Evolutionary conservation across 192 early-diverging fungal species (phyloP).

Genomic region (Coemansia nantahalensis): DNA sequence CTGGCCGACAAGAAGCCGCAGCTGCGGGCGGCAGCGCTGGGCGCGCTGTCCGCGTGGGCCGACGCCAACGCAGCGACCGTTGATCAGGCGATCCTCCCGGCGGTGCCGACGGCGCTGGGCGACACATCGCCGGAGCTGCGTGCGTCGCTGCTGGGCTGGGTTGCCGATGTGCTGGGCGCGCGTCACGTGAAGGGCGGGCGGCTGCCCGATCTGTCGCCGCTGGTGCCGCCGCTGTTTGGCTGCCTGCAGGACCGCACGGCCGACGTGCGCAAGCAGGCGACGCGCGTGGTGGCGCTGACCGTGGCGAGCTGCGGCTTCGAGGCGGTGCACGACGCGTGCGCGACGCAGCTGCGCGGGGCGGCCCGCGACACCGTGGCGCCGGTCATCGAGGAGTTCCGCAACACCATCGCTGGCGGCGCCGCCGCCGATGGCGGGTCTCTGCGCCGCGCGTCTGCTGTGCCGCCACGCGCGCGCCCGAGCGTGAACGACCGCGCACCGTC

Average conservation of each 20-base stretch:
- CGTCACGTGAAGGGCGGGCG: conserved; percentile 32
- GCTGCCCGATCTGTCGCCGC: conserved; percentile 60
- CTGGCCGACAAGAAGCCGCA: conserved; percentile 91
- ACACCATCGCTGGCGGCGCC: conserved; percentile 23
- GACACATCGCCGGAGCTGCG: conserved; percentile 84
- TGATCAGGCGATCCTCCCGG: conserved; percentile 64
- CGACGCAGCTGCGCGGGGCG: conserved; percentile 72
- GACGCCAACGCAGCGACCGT: conserved; percentile 59
- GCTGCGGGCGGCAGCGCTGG: conserved; percentile 73
- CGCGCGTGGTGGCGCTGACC: conserved; percentile 64
- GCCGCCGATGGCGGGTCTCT: background rate
- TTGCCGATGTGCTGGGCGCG: conserved; percentile 59
- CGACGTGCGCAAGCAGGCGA: conserved; percentile 87
- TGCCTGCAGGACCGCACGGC: conserved; percentile 86
- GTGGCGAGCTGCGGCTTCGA: conserved; percentile 72
- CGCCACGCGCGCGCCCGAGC: conserved; percentile 4
- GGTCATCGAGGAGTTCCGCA: conserved; percentile 67
- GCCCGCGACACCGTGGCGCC: conserved; percentile 71
- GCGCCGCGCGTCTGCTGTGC: conserved; percentile 11
- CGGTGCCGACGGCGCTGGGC: conserved; percentile 62
- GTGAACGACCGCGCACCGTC: conserved; percentile 17
- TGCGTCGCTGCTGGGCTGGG: conserved; percentile 85
- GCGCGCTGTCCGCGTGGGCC: conserved; percentile 69
- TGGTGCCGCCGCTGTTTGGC: conserved; percentile 70
- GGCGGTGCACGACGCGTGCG: conserved; percentile 62